Evolutionary conservation across 1,139 yeast genomes (phyloP).

Genomic region (Saccharomycopsis phalli): DNA sequence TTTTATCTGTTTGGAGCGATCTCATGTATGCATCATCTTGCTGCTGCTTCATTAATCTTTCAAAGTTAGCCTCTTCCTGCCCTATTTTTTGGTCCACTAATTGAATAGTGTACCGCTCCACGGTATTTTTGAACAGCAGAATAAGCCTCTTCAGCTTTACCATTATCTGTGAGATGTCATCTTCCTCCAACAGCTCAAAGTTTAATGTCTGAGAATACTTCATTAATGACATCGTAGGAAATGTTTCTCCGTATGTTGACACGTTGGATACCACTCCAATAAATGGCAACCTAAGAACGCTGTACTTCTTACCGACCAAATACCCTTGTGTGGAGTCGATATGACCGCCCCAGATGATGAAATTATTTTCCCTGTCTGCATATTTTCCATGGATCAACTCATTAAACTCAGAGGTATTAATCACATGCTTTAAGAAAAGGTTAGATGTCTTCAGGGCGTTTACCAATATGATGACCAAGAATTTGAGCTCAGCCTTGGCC

Average conservation of each 20-base stretch:
- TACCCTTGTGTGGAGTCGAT: conserved; percentile 41
- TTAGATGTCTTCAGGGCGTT: conserved; percentile 25
- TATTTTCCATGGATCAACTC: conserved; percentile 29
- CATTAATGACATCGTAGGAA: conserved; percentile 46
- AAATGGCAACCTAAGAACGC: conserved; percentile 36
- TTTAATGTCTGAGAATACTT: conserved; percentile 28
- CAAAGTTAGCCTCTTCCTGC: conserved; percentile 43
- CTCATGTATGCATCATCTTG: conserved; percentile 50
- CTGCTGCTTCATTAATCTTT: conserved; percentile 43
- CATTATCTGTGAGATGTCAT: conserved; percentile 26
- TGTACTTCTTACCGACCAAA: conserved; percentile 41
- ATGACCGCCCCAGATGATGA: conserved; percentile 35
- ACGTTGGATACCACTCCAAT: conserved; percentile 42
- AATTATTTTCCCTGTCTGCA: conserved; percentile 24
- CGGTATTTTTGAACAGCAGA: conserved; percentile 30
- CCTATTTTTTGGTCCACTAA: conserved; percentile 42
- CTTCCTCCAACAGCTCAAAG: conserved; percentile 34
- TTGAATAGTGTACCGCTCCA: conserved; percentile 43
- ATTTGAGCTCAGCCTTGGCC: conserved; percentile 35
- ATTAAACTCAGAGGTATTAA: conserved; percentile 28
- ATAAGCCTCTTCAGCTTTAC: conserved; percentile 24
- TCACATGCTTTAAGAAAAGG: conserved; percentile 28
- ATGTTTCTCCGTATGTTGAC: conserved; percentile 39
- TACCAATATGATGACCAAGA: conserved; percentile 37
- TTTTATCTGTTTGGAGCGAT: conserved; percentile 38